Evolutionary conservation across 2,329 filamentous ascomycete genomes (phyloP).

Genomic region (Ophiostoma quercus): DNA sequence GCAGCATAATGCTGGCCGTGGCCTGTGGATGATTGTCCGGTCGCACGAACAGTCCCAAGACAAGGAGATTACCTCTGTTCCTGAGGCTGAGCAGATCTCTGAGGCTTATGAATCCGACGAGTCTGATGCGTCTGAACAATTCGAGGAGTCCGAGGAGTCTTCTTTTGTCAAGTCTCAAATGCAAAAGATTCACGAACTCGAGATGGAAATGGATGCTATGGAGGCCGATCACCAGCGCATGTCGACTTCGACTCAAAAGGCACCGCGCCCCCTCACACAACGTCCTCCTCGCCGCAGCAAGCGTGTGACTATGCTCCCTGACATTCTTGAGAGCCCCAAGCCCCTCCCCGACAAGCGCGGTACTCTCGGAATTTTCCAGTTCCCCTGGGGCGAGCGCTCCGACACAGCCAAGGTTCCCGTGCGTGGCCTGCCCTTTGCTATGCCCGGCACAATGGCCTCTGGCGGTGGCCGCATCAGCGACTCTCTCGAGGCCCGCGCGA

Average conservation of each 20-base stretch:
- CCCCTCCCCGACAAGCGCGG: conserved; percentile 54
- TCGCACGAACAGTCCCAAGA: not conserved
- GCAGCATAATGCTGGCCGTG: not conserved
- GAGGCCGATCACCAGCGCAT: conserved; percentile 16
- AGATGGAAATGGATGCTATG: conserved; percentile 19
- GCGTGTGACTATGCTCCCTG: conserved; percentile 55
- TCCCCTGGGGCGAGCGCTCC: conserved; percentile 60
- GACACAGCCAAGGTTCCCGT: conserved; percentile 45
- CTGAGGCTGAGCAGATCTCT: not conserved
- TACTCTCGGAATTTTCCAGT: conserved; percentile 60
- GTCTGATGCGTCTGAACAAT: not conserved
- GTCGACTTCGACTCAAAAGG: conserved; percentile 26
- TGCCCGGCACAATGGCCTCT: conserved; percentile 49
- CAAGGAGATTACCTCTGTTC: not conserved
- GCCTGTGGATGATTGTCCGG: conserved; percentile 17
- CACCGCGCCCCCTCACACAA: conserved; percentile 44
- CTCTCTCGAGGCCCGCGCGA: conserved; percentile 34
- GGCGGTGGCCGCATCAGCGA: conserved; percentile 37
- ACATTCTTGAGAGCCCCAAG: conserved; percentile 58
- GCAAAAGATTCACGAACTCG: conserved; percentile 18
- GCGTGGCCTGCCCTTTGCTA: conserved; percentile 34
- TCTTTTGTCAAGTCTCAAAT: conserved; percentile 13
- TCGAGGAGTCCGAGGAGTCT: not conserved
- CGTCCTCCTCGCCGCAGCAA: conserved; percentile 51
- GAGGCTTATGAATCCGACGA: not conserved